phyloP scores from a whole-genome alignment of 139 green algal genomes.

The Haematococcus lacustris region DNA sequence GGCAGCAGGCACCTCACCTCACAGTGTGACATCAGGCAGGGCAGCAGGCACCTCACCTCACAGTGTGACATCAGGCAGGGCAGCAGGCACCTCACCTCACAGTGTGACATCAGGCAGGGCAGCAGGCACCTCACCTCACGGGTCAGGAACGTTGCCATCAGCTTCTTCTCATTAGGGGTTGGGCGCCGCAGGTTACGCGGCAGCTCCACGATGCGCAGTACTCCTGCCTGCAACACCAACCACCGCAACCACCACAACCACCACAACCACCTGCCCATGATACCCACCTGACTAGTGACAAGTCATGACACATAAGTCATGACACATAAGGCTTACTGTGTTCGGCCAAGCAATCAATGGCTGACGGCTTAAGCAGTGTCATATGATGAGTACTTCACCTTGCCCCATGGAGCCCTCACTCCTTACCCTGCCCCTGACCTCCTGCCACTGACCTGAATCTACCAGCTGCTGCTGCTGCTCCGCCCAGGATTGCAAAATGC shows the following conservation, averaged over 20 bases:
- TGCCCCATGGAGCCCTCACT: no score
- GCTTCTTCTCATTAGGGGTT: conserved; percentile 55
- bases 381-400: no score
- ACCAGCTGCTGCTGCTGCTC: neutral
- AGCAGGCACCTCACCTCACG: conserved; percentile 21
- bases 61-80: neutral
- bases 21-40: no score
- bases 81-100: neutral
- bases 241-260: no score
- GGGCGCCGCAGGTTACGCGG: conserved; percentile 68
- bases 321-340: no score
- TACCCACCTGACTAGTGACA: no score
- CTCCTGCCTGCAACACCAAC: conserved; percentile 36
- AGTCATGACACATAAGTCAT: no score
- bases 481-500: neutral
- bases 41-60: neutral
- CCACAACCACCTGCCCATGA: neutral
- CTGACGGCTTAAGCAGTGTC: no score
- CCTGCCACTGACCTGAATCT: neutral
- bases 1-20: no score
- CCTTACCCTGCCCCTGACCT: no score
- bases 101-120: neutral
- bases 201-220: conserved; percentile 77
- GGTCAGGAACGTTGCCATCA: conserved; percentile 54
- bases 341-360: no score